These are phyloP conservation scores for Phallus indusiatus DNA, from an alignment of 768 basidiomycete genomes.

Conservation along the genomic window DNA sequence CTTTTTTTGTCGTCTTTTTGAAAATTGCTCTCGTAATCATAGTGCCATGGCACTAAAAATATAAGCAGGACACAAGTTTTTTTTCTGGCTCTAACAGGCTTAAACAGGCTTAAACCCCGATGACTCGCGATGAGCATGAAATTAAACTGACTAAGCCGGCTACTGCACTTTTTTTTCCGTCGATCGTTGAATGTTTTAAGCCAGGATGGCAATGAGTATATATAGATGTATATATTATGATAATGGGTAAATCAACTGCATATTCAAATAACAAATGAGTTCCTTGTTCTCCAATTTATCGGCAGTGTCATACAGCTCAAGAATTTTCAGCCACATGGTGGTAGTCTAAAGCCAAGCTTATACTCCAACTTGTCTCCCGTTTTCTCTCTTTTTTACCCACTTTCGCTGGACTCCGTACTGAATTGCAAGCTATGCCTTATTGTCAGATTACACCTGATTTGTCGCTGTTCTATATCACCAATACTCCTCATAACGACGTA, in stretches of 20 bases:
- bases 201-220: not conserved
- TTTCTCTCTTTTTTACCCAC: not conserved
- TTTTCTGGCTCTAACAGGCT: too few relatives aligned
- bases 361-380: not conserved
- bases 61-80: too few relatives aligned
- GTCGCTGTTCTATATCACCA: conserved; percentile 65
- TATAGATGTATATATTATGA: not conserved
- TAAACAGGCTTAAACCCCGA: too few relatives aligned
- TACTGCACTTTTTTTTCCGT: too few relatives aligned
- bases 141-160: too few relatives aligned
- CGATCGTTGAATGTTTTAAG: not conserved
- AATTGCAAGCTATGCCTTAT: not conserved
- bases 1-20: not conserved
- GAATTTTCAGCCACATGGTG: not conserved
- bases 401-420: not conserved
- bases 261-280: not conserved
- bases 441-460: conserved; percentile 25
- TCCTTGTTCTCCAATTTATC: not conserved
- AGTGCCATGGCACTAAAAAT: too few relatives aligned
- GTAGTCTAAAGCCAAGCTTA: not conserved
- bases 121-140: too few relatives aligned
- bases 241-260: not conserved
- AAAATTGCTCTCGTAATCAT: too few relatives aligned
- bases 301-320: not conserved
- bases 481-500: conserved; percentile 48